Evolutionary conservation across 805 yeast genomes (phyloP).

Genomic region (Saccharomycopsis babjevae): DNA sequence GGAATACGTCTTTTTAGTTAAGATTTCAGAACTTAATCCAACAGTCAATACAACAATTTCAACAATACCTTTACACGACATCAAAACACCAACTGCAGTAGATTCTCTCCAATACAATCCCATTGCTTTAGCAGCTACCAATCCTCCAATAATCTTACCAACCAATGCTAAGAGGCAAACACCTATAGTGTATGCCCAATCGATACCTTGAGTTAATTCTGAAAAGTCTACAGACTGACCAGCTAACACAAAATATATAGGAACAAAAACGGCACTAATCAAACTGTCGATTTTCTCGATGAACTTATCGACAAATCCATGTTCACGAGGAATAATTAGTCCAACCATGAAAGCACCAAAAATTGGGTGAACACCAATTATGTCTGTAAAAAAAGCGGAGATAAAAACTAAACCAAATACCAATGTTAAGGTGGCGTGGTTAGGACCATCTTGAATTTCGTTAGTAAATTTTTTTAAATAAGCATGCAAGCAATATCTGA

Average conservation of each 20-base stretch:
- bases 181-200: constrained; percentile 72
- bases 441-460: constrained; percentile 45
- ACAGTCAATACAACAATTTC: constrained; percentile 71
- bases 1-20: constrained; percentile 54
- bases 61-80: constrained; percentile 86
- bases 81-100: constrained; percentile 63
- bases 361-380: constrained; percentile 78
- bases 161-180: constrained; percentile 56
- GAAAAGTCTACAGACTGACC: constrained; percentile 67
- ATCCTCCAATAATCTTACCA: constrained; percentile 61
- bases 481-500: constrained; percentile 38
- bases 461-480: constrained; percentile 37
- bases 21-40: constrained; percentile 63
- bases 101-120: constrained; percentile 68
- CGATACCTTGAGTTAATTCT: constrained; percentile 48
- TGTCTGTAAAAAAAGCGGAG: constrained; percentile 72
- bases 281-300: constrained; percentile 72
- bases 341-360: constrained; percentile 81
- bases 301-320: constrained; percentile 57
- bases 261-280: constrained; percentile 60
- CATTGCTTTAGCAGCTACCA: constrained; percentile 48
- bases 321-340: constrained; percentile 63
- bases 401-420: constrained; percentile 48
- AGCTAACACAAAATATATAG: constrained; percentile 71
- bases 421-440: constrained; percentile 53